A percentile compares a stretch with the other conserved stretches of the same genome.
Evolutionary conservation across 306 rosid species (phyloP).

Genomic region (Cucumis cinereus): DNA sequence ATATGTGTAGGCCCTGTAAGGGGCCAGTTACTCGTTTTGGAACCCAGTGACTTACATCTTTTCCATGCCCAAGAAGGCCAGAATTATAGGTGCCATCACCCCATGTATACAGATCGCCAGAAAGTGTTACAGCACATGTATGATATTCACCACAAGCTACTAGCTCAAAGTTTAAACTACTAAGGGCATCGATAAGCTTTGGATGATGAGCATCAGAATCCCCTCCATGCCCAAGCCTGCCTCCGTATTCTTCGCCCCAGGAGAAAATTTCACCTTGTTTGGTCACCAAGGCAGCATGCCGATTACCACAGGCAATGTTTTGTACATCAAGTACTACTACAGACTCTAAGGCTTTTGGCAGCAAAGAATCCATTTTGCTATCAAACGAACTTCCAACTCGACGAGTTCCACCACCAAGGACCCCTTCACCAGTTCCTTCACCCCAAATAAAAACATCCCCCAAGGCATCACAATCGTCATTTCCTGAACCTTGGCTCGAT

Average conservation of each 20-base stretch:
- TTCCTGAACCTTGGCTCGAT: constrained; percentile 99
- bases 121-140: constrained; percentile 89
- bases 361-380: constrained; percentile 66
- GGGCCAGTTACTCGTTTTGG: constrained; percentile 95
- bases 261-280: constrained; percentile 96
- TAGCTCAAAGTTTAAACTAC: constrained; percentile 80
- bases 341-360: constrained; percentile 95
- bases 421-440: constrained; percentile 92
- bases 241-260: constrained; percentile 98
- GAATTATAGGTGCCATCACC: constrained; percentile 91
- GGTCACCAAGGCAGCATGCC: constrained; percentile 90
- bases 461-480: constrained; percentile 96
- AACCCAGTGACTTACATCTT: constrained; percentile 98
- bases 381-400: constrained; percentile 59
- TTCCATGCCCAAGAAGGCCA: constrained; percentile 95
- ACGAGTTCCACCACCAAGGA: constrained; percentile 80
- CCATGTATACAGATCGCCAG: constrained; percentile 98
- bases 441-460: constrained; percentile 99
- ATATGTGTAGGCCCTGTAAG: constrained; percentile 88
- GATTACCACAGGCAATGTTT: constrained; percentile 91
- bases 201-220: constrained; percentile 83
- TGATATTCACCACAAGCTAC: constrained; percentile 99
- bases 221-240: constrained; percentile 99
- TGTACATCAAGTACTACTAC: constrained; percentile 93
- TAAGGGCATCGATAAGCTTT: constrained; percentile 79